phyloP scores from a whole-genome alignment of 352 stramenopile genomes.

The Globisporangium sylvaticum region DNA sequence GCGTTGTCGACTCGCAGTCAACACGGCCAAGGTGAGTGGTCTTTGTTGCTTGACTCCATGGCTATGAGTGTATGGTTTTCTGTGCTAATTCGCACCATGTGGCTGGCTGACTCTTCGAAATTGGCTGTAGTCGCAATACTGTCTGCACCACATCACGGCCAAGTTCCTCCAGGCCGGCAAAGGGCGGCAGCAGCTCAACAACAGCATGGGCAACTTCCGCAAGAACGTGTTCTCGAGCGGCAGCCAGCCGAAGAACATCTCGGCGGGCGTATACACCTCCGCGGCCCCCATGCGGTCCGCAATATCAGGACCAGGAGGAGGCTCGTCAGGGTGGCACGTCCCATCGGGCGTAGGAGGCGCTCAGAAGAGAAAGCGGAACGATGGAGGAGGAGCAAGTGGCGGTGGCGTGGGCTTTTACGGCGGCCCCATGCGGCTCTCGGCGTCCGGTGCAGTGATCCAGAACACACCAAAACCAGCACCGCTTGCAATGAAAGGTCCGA shows the following conservation, averaged over 20 bases:
- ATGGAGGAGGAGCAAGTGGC: constrained; percentile 7
- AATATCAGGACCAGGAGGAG: neutral
- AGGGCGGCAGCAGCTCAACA: constrained; percentile 75
- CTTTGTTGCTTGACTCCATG: neutral
- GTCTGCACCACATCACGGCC: constrained; percentile 69
- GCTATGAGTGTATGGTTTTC: neutral
- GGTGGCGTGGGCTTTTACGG: constrained; percentile 24
- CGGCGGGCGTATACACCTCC: constrained; percentile 66
- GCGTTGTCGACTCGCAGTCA: constrained; percentile 68
- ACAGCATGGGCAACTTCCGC: constrained; percentile 54
- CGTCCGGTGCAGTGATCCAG: constrained; percentile 44
- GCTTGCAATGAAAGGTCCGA: constrained; percentile 5
- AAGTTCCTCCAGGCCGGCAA: constrained; percentile 71
- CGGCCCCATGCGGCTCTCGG: constrained; percentile 48
- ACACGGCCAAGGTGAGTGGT: constrained; percentile 56
- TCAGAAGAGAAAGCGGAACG: constrained; percentile 58
- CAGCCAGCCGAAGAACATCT: constrained; percentile 70
- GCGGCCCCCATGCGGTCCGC: constrained; percentile 13
- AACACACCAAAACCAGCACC: constrained; percentile 5
- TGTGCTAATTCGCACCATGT: neutral
- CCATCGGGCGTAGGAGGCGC: constrained; percentile 14
- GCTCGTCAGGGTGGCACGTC: constrained; percentile 14
- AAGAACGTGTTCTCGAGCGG: constrained; percentile 56
- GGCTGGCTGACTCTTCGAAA: too few species aligned
- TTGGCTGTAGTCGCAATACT: constrained; percentile 53